phyloP scores from a whole-genome alignment of 2,329 filamentous ascomycete genomes.

The Xylaria polymorpha region DNA sequence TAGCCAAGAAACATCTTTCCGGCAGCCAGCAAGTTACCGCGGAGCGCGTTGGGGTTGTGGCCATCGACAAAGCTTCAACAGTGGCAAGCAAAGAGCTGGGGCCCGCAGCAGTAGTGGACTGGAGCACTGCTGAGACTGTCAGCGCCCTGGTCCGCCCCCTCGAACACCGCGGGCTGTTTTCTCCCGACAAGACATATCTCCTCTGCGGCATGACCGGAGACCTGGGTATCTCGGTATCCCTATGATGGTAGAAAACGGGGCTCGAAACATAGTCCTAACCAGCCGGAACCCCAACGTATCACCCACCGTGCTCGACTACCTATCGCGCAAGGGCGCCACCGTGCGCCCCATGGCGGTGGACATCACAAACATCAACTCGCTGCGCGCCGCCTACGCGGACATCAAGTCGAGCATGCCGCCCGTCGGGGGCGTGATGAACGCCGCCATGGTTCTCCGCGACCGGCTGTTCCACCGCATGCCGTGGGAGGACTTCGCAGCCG shows the following conservation, averaged over 20 bases:
- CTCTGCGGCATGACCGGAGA: conserved; percentile 50
- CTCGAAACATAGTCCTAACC: conserved; percentile 51
- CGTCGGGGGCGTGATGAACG: conserved; percentile 16
- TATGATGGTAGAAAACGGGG: conserved; percentile 54
- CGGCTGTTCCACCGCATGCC: background rate
- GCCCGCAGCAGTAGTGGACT: conserved; percentile 45
- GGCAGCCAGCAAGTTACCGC: background rate
- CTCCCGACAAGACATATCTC: conserved; percentile 49
- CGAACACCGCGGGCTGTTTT: background rate
- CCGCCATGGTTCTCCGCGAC: conserved; percentile 15
- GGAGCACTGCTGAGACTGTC: conserved; percentile 43
- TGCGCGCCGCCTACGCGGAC: background rate
- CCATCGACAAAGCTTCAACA: background rate
- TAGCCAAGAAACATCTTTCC: background rate
- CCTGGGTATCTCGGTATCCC: conserved; percentile 52
- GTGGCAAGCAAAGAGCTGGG: background rate
- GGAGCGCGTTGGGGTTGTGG: background rate
- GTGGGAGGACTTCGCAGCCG: conserved; percentile 2
- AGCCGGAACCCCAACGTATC: conserved; percentile 46
- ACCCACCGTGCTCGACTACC: background rate
- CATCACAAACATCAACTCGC: background rate
- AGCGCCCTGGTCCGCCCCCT: background rate
- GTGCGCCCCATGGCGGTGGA: background rate
- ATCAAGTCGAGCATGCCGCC: conserved; percentile 16
- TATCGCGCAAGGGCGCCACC: background rate